Evolutionary conservation across 768 basidiomycete genomes (phyloP), one percentile per base, ranked within the genome.

Genomic region (Kwoniella newhampshirensis): DNA sequence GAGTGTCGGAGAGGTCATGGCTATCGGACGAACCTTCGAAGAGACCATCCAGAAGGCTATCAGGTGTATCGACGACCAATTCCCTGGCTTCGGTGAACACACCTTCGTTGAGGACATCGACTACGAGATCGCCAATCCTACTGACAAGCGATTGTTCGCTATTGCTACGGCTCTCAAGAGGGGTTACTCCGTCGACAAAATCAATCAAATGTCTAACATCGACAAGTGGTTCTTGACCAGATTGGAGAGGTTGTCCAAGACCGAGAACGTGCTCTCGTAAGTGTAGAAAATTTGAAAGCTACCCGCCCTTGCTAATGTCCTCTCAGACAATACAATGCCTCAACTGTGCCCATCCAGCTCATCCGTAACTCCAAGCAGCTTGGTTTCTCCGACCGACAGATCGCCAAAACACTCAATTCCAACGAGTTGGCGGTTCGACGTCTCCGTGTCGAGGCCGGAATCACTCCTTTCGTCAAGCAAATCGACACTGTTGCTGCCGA

Each of bases 21-120:
- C 89, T 66, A 98, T 99, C 64, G 94, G 94, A 13, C 81, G 94
- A 67, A 96, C 92, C 4, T 99, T 99, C 71, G 94, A 98, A 76
- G 94, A 99, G 81, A 97, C 93, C 1, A 87, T 98, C 54, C 94
- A 98, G 77, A 98, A 99, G 79, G 96, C 94, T 3, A 94, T 98
- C 60, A 82, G 94, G 30, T 87, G 91, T 2, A 96, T 99, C 66
- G 96, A 98, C 73, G 94, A 96, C 70, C 87, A 86, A 62, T 99
- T 97, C 77, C 77, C 83, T 68, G 96, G 96, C 0, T 99, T 99
- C 77, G 85, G 88, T 2, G 86, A 89, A 7, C 26, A 62, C 54
- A 46, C 60, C 45, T 85, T 85, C 51, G 89, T 91, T 1, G 89
- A 89, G 57, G 82, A 97, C 64, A 85, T 99, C 61, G 94, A 96